A percentile compares a stretch with the other conserved stretches of the same genome.
phyloP scores from a whole-genome alignment of 2,329 filamentous ascomycete species.

The Ophiosphaerella herpotricha region DNA sequence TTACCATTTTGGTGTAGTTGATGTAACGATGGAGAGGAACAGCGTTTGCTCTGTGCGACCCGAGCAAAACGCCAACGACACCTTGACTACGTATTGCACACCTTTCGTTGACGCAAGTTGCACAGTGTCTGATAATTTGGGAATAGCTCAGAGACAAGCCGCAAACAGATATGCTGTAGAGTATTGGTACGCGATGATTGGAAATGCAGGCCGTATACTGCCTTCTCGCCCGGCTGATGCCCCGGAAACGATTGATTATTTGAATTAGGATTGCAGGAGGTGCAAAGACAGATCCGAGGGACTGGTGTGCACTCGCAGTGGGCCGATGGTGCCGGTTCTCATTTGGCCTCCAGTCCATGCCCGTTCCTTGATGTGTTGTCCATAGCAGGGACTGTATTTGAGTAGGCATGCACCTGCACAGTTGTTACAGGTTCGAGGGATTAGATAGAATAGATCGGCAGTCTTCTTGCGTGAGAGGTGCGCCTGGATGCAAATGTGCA shows the following conservation, averaged over 20 bases:
- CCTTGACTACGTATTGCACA: slow-evolving; percentile 17
- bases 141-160: neutral
- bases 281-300: slow-evolving; percentile 29
- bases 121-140: neutral
- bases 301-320: slow-evolving; percentile 34
- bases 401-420: slow-evolving; percentile 7
- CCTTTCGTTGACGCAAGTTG: slow-evolving; percentile 5
- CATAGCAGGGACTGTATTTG: neutral
- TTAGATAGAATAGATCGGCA: slow-evolving; percentile 7
- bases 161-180: neutral
- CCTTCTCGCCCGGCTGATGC: neutral
- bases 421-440: slow-evolving; percentile 8
- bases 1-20: slow-evolving; percentile 36
- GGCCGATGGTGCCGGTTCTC: slow-evolving; percentile 4
- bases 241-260: neutral
- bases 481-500: slow-evolving; percentile 18
- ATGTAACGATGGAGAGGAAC: slow-evolving; percentile 42
- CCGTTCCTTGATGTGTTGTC: slow-evolving; percentile 2
- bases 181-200: too few relatives aligned
- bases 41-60: slow-evolving; percentile 33
- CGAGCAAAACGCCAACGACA: slow-evolving; percentile 20
- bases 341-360: slow-evolving; percentile 11
- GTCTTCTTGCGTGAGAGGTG: slow-evolving; percentile 11
- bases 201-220: too few relatives aligned
- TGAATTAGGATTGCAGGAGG: slow-evolving; percentile 26